A percentile compares a stretch with the other conserved stretches of the same genome.
Evolutionary conservation across 208 protist genomes (phyloP).

Genomic region (Spongospora subterranea): DNA sequence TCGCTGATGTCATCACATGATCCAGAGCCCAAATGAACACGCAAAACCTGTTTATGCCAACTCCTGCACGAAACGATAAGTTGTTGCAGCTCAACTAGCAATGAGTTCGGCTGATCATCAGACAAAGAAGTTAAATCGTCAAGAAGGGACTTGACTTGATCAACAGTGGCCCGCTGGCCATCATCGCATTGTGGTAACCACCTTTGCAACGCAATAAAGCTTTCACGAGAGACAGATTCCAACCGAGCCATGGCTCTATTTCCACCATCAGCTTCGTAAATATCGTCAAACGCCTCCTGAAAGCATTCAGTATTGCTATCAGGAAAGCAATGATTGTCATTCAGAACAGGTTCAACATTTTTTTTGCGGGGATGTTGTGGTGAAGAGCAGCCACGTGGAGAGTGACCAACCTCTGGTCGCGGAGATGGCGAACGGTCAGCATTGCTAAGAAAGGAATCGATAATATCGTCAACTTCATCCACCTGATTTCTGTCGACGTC

Average conservation of each 20-base stretch:
- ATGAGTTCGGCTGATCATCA: too few species aligned
- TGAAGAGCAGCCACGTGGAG: background rate
- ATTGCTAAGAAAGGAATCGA: too few species aligned
- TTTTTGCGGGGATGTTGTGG: background rate
- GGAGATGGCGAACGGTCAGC: too few species aligned
- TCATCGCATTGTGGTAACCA: background rate
- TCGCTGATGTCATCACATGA: too few species aligned
- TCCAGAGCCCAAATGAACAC: too few species aligned
- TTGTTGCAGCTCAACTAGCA: too few species aligned
- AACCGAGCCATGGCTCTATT: background rate
- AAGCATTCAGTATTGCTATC: background rate
- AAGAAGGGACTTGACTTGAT: too few species aligned
- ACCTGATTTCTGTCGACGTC: background rate
- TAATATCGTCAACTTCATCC: background rate
- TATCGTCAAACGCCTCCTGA: background rate
- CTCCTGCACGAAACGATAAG: too few species aligned
- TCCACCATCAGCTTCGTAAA: background rate
- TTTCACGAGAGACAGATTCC: background rate
- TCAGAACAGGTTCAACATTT: background rate
- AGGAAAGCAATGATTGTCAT: background rate
- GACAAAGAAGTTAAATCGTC: too few species aligned
- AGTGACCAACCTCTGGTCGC: background rate
- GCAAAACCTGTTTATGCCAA: too few species aligned
- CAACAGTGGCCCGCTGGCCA: background rate
- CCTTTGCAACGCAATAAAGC: background rate